Percentiles rank a stretch among this genome's conserved stretches.
phyloP scores from a whole-genome alignment of 2,329 filamentous ascomycete genomes.

The Neoascochyta sp. region DNA sequence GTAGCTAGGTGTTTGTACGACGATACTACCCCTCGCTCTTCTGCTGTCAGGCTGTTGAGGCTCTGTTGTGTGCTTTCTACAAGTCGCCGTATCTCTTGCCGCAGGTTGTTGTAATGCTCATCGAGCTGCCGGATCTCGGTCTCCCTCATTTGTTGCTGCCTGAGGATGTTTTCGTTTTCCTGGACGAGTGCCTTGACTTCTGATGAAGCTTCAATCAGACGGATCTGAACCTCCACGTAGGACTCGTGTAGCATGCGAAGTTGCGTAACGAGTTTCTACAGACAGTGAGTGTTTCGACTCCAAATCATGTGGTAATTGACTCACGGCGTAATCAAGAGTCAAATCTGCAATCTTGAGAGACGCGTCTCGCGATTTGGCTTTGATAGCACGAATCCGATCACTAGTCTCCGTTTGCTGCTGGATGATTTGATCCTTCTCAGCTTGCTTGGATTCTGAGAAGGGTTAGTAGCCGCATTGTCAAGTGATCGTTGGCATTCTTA shows the following conservation, averaged over 20 bases:
- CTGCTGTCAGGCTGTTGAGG: conserved; percentile 18
- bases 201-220: conserved; percentile 75
- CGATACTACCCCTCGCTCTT: conserved; percentile 20
- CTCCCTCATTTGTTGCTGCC: conserved; percentile 34
- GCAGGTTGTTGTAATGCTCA: conserved; percentile 7
- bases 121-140: conserved; percentile 16
- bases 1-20: conserved; percentile 17
- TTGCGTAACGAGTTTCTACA: conserved; percentile 55
- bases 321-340: conserved; percentile 55
- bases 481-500: conserved; percentile 38
- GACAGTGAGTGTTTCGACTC: conserved; percentile 24
- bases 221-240: conserved; percentile 66
- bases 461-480: conserved; percentile 18
- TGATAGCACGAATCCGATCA: conserved; percentile 50
- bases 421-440: conserved; percentile 45
- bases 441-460: conserved; percentile 42
- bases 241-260: conserved; percentile 61
- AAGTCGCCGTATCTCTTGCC: conserved; percentile 12
- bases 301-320: conserved; percentile 14
- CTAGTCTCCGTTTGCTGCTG: too few species aligned
- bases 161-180: conserved; percentile 50
- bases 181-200: conserved; percentile 67
- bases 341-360: conserved; percentile 39
- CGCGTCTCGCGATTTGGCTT: conserved; percentile 35
- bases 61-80: conserved; percentile 14